phyloP scores from a whole-genome alignment of 208 protist genomes.

The Wallacemonas rigidus region DNA sequence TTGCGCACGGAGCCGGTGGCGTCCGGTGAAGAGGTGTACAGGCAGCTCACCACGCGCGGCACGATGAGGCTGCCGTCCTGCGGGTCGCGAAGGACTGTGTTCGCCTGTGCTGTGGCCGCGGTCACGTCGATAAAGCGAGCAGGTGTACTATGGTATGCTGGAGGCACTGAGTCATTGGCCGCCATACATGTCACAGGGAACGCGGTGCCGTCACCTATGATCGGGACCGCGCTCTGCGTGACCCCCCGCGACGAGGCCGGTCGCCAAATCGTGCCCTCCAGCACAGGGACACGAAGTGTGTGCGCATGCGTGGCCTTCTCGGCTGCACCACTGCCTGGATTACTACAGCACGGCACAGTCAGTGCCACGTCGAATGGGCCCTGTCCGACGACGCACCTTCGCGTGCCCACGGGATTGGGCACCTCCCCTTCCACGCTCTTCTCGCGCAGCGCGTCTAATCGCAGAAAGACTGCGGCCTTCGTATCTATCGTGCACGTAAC shows the following conservation, averaged over 20 bases:
- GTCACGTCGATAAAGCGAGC: slow-evolving; percentile 40
- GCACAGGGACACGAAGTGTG: slow-evolving; percentile 4
- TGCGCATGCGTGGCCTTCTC: not conserved
- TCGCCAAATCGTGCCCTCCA: not conserved
- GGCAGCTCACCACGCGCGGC: not conserved
- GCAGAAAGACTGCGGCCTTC: slow-evolving; percentile 7
- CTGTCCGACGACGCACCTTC: not conserved
- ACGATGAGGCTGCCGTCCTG: not conserved
- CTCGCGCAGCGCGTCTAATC: not conserved
- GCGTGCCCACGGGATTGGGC: not conserved
- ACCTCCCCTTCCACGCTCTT: too few relatives aligned
- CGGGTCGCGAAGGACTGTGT: slow-evolving; percentile 27
- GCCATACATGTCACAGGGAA: not conserved
- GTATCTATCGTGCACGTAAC: slow-evolving; percentile 1
- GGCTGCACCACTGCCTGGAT: not conserved
- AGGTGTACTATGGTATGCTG: not conserved
- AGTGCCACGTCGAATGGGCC: not conserved
- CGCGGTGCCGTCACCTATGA: slow-evolving; percentile 2
- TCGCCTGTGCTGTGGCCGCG: slow-evolving; percentile 31
- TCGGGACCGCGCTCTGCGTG: not conserved
- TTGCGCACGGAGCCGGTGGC: not conserved
- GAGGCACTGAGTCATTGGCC: not conserved
- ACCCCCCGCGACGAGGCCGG: not conserved
- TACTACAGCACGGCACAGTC: slow-evolving; percentile 10
- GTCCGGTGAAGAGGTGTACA: not conserved